phyloP scores from a whole-genome alignment of 164 flowering plant species.

The Stephania yunnanensis region DNA sequence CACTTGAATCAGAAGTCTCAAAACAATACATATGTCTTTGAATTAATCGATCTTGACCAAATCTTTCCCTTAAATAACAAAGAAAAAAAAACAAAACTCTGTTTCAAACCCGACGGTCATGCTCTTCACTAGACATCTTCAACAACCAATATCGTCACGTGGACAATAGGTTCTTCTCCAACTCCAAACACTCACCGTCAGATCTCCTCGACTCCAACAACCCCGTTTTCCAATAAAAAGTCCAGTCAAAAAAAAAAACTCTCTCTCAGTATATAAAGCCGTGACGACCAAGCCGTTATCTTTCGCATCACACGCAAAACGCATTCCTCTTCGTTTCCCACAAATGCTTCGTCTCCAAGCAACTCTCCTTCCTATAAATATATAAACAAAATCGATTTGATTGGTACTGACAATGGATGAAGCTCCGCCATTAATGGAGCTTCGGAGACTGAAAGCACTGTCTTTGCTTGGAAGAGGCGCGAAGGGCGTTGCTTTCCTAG shows the following conservation, averaged over 20 bases:
- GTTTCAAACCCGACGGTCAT: too few species aligned
- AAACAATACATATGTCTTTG: too few species aligned
- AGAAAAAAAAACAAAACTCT: too few species aligned
- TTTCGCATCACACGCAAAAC: neutral
- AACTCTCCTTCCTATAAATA: neutral
- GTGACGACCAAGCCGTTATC: neutral
- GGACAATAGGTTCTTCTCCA: neutral
- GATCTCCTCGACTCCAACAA: neutral
- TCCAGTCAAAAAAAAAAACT: neutral
- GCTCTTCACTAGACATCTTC: too few species aligned
- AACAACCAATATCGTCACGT: neutral
- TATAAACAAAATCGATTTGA: too few species aligned
- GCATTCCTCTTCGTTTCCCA: neutral
- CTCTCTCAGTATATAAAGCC: neutral
- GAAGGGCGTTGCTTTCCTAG: conserved; percentile 75
- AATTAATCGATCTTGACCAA: too few species aligned
- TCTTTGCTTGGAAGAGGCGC: conserved; percentile 79
- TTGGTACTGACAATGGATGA: neutral
- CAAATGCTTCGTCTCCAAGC: neutral
- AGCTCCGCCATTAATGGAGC: conserved; percentile 20
- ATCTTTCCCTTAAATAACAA: too few species aligned
- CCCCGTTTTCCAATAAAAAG: neutral
- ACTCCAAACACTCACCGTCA: neutral
- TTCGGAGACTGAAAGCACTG: conserved; percentile 32
- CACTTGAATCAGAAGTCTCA: too few species aligned